Conservation (phyloP, 1,284 basidiomycete genomes). For the Trichosporon coremiiforme region DNA sequence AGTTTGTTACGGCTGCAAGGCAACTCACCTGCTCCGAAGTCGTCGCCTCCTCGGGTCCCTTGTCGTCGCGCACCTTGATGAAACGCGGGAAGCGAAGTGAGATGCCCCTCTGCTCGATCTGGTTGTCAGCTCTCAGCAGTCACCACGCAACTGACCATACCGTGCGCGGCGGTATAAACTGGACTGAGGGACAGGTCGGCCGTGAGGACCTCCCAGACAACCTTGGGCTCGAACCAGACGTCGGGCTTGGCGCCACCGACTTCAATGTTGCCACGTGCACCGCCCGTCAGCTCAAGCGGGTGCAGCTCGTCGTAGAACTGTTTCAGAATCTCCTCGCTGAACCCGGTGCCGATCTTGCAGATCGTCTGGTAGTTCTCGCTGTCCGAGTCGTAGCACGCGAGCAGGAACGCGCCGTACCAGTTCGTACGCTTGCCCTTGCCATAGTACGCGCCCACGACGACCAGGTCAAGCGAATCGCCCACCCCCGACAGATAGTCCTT, state of each 20-base stretch:
- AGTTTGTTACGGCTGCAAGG: neutral
- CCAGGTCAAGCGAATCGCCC: constrained; percentile 95
- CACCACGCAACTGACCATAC: constrained; percentile 66
- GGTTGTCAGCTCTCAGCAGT: neutral
- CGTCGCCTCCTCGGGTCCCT: constrained; percentile 86
- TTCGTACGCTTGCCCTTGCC: constrained; percentile 97
- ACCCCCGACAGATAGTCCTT: constrained; percentile 97
- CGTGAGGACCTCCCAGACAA: constrained; percentile 98
- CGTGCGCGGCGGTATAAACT: constrained; percentile 95
- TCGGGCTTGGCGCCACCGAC: constrained; percentile 89
- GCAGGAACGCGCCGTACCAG: constrained; percentile 91
- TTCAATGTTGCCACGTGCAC: constrained; percentile 70
- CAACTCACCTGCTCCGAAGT: constrained; percentile 71
- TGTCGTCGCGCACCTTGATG: constrained; percentile 88
- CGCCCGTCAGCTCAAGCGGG: constrained; percentile 65
- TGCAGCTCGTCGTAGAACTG: constrained; percentile 81
- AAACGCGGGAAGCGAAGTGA: constrained; percentile 96
- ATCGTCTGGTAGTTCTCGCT: constrained; percentile 91
- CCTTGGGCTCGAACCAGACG: constrained; percentile 89
- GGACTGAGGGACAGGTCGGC: constrained; percentile 97
- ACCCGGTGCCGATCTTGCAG: constrained; percentile 99
- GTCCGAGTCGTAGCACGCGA: constrained; percentile 91
- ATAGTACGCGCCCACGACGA: constrained; percentile 94
- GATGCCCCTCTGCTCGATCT: constrained; percentile 86
- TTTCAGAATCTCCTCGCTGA: constrained; percentile 86